Conservation (phyloP, 208 protist genomes). For the Porcisia deanei region DNA sequence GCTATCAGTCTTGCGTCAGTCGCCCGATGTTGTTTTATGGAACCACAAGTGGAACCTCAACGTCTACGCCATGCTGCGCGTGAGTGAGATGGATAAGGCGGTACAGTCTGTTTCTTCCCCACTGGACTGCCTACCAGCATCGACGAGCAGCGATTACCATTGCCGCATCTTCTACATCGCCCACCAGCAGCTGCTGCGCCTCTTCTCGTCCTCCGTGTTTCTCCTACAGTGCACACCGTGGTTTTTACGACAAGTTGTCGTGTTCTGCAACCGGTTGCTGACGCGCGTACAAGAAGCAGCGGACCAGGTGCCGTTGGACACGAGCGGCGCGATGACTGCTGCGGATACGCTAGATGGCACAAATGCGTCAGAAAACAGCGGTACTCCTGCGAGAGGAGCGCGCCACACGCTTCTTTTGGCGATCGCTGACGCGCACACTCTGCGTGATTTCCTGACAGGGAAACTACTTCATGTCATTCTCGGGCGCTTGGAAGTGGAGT, state of each 20-base stretch:
- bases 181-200: conserved; percentile 31
- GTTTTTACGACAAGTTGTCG: conserved; percentile 28
- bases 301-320: not conserved
- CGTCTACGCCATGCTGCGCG: conserved; percentile 73
- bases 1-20: conserved; percentile 50
- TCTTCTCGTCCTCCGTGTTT: conserved; percentile 29
- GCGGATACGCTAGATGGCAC: not conserved
- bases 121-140: conserved; percentile 21
- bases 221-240: conserved; percentile 27
- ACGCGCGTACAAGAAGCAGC: conserved; percentile 27
- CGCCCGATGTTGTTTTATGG: conserved; percentile 75
- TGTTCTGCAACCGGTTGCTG: conserved; percentile 32
- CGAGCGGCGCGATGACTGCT: not conserved
- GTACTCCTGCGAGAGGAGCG: not conserved
- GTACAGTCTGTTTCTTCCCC: conserved; percentile 30
- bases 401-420: conserved; percentile 18
- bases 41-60: conserved; percentile 91
- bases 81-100: conserved; percentile 52
- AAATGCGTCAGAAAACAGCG: not conserved
- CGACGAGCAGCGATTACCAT: conserved; percentile 18
- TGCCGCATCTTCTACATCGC: conserved; percentile 29
- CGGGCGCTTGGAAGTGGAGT: conserved; percentile 1
- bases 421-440: conserved; percentile 22
- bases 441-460: conserved; percentile 20
- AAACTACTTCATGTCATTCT: conserved; percentile 19